Evolutionary conservation across 768 basidiomycete genomes (phyloP).

Genomic region (Hypholoma sublateritium): DNA sequence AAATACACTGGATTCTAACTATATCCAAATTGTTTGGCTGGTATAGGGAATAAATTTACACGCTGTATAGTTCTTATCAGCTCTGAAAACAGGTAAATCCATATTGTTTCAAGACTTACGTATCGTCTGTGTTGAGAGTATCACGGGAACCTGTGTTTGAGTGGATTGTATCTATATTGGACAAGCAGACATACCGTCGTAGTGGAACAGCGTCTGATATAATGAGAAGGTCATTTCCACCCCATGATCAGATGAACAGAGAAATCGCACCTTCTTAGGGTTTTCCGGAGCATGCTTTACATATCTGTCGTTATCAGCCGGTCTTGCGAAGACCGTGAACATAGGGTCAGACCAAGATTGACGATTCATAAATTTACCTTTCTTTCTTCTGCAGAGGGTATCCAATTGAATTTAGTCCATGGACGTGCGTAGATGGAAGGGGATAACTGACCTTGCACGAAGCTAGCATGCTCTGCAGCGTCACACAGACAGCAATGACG

Average conservation of each 20-base stretch:
- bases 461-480: conserved; percentile 90
- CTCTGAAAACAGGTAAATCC: neutral
- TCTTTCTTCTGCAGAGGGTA: conserved; percentile 32
- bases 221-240: conserved; percentile 1
- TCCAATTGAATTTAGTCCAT: neutral
- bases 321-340: conserved; percentile 41
- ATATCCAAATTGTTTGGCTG: neutral
- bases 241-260: conserved; percentile 2
- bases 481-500: conserved; percentile 79
- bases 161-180: neutral
- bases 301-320: conserved; percentile 82
- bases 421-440: neutral
- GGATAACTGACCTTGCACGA: conserved; percentile 71
- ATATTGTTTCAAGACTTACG: conserved; percentile 39
- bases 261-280: conserved; percentile 73
- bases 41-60: conserved; percentile 26
- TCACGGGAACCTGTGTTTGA: conserved; percentile 1
- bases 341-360: neutral
- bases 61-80: conserved; percentile 22
- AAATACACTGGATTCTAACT: neutral
- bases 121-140: conserved; percentile 46
- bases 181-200: conserved; percentile 58
- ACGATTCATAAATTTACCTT: conserved; percentile 14
- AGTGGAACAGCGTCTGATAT: conserved; percentile 73
- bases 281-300: conserved; percentile 76